Evolutionary conservation across 148 eudicot genomes (phyloP).

Genomic region (Dianthus caryophyllus): DNA sequence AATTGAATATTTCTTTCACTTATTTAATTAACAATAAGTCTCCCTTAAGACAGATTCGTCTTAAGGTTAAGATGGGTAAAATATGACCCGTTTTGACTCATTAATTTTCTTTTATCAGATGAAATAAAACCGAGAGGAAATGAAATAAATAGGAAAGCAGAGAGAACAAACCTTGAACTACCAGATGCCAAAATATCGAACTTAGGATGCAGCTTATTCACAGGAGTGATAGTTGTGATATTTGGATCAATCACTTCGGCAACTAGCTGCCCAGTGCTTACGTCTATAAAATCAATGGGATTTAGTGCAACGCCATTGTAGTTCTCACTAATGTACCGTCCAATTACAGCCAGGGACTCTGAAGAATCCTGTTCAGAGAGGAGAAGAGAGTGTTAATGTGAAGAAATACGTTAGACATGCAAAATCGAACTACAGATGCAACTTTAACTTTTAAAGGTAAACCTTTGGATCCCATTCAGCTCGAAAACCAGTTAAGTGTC

Average conservation of each 20-base stretch:
- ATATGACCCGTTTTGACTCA: too few relatives aligned
- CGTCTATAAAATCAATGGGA: slow-evolving; percentile 89
- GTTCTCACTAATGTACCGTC: slow-evolving; percentile 95
- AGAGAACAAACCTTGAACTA: slow-evolving; percentile 64
- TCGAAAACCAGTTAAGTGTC: slow-evolving; percentile 83
- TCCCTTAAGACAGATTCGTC: too few relatives aligned
- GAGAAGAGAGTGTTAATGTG: neutral
- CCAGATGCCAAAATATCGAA: slow-evolving; percentile 83
- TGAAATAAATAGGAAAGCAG: slow-evolving; percentile 34
- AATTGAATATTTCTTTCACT: too few relatives aligned
- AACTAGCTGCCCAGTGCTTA: slow-evolving; percentile 80
- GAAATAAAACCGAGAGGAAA: too few relatives aligned
- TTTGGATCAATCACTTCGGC: slow-evolving; percentile 94
- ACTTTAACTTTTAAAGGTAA: neutral
- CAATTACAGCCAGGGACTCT: slow-evolving; percentile 75
- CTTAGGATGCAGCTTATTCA: slow-evolving; percentile 91
- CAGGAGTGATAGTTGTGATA: slow-evolving; percentile 85
- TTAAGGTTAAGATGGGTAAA: too few relatives aligned
- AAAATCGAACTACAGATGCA: neutral
- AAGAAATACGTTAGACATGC: neutral
- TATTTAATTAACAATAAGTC: too few relatives aligned
- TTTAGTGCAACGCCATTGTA: slow-evolving; percentile 77
- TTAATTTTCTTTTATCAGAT: too few relatives aligned
- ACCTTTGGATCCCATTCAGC: slow-evolving; percentile 99
- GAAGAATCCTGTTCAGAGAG: slow-evolving; percentile 60